Conservation (phyloP, 352 stramenopile genomes). For the Plasmopara halstedii region DNA sequence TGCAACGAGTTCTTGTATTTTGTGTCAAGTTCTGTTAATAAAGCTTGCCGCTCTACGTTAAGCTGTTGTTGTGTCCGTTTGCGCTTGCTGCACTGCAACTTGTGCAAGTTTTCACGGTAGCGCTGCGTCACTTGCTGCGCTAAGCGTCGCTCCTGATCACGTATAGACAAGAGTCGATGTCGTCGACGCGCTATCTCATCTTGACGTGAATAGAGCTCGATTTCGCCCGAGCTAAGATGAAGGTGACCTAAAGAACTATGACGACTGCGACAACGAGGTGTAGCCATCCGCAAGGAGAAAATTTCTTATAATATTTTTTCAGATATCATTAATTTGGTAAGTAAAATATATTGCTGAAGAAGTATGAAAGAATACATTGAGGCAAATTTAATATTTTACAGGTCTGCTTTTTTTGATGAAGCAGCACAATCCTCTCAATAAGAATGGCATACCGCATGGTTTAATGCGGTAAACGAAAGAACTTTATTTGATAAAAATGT, state of each 20-base stretch:
- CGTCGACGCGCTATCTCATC: slow-evolving; percentile 48
- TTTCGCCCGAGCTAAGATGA: slow-evolving; percentile 55
- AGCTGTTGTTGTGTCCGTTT: slow-evolving; percentile 20
- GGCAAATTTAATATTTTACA: no score
- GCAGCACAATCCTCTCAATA: no score
- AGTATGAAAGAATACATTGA: no score
- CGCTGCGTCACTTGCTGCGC: slow-evolving; percentile 62
- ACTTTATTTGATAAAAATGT: no score
- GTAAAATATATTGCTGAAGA: no score
- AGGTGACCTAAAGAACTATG: slow-evolving; percentile 30
- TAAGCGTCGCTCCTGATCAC: slow-evolving; percentile 46
- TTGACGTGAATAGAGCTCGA: slow-evolving; percentile 45
- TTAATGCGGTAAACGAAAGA: no score
- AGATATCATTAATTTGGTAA: not conserved
- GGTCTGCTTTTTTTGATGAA: no score
- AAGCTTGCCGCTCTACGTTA: slow-evolving; percentile 22
- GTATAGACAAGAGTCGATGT: slow-evolving; percentile 46
- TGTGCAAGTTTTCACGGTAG: slow-evolving; percentile 57
- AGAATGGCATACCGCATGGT: no score
- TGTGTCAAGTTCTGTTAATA: slow-evolving; percentile 38
- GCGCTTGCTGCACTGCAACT: slow-evolving; percentile 35
- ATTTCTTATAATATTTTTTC: not conserved
- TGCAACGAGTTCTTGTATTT: slow-evolving; percentile 56
- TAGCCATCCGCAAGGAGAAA: slow-evolving; percentile 1
- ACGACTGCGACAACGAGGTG: not conserved